Evolutionary conservation across 805 yeast species (phyloP), one percentile per base, ranked within the genome.

Genomic region (Jamesozyma gamospora): DNA sequence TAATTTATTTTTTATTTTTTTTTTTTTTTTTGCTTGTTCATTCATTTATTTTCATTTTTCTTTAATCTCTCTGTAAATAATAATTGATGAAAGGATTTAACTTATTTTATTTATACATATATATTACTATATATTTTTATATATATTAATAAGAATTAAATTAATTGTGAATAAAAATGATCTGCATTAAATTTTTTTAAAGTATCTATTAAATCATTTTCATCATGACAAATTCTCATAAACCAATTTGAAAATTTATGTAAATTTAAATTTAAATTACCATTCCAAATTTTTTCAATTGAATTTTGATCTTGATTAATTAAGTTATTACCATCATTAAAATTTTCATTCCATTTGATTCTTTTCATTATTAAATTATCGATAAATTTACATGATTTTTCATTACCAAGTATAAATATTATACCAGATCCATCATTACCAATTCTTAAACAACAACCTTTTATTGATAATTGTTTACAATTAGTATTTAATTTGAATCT

Each of bases 401-500:
- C 71, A 0, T 82, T 79, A 0, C 96, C 96, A 50, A 84, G 90
- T 1, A 76, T 80, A 2, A 90, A 65, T 0, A 90, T 69, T 31
- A 88, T 52, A 30, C 74, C 74, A 44, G 75, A 70, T 0, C 66
- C 66, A 11, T 52, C 53, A 6, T 54, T 58, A 2, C 68, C 63
- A 17, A 71, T 56, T 2, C 67, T 55, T 3, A 79, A 51, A 41
- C 79, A 70, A 19, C 75, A 65, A 0, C 98, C 99, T 2, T 65
- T 67, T 19, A 88, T 59, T 2, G 66, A 71, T 35, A 76, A 56
- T 54, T 90, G 90, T 46, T 76, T 76, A 1, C 95, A 94, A 57
- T 86, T 86, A 44, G 72, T 74, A 51, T 85, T 88, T 7, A 88
- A 71, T 52, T 87, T 83, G 60, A 66, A 87, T 34, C 72, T 62